Conservation (phyloP, 2,329 filamentous ascomycete genomes). For the Leptosphaerulina australis region DNA sequence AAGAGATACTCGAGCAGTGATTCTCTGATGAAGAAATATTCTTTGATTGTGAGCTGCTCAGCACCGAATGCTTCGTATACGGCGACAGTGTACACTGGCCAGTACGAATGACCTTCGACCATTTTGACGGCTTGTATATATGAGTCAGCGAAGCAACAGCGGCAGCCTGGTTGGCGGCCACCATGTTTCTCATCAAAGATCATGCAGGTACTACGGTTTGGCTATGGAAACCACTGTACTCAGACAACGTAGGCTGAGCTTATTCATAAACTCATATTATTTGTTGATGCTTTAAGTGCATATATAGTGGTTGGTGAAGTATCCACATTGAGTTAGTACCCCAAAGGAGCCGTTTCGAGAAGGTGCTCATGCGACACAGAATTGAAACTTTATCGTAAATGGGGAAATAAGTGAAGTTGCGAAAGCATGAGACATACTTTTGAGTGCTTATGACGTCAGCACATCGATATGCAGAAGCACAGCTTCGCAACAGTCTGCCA, state of each 20-base stretch:
- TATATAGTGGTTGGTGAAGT: not conserved
- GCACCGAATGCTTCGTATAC: not conserved
- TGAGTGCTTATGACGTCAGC: too few species aligned
- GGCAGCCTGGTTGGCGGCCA: not conserved
- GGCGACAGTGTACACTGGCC: not conserved
- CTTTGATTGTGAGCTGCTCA: not conserved
- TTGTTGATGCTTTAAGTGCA: not conserved
- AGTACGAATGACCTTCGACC: not conserved
- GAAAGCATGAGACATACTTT: too few species aligned
- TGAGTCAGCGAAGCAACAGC: not conserved
- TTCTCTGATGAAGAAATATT: slow-evolving; percentile 2
- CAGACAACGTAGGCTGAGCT: not conserved
- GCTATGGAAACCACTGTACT: not conserved
- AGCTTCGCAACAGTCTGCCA: not conserved
- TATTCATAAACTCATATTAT: not conserved
- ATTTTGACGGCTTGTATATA: not conserved
- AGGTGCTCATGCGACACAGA: too few species aligned
- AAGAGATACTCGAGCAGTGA: not conserved
- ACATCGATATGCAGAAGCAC: not conserved
- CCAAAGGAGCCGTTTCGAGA: too few species aligned
- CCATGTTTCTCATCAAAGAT: not conserved
- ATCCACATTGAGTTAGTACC: too few species aligned
- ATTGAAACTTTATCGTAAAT: too few species aligned
- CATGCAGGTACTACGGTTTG: not conserved
- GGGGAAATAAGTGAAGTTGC: too few species aligned